Conservation (phyloP, 306 rosid species). For the Fragaria vesca region DNA sequence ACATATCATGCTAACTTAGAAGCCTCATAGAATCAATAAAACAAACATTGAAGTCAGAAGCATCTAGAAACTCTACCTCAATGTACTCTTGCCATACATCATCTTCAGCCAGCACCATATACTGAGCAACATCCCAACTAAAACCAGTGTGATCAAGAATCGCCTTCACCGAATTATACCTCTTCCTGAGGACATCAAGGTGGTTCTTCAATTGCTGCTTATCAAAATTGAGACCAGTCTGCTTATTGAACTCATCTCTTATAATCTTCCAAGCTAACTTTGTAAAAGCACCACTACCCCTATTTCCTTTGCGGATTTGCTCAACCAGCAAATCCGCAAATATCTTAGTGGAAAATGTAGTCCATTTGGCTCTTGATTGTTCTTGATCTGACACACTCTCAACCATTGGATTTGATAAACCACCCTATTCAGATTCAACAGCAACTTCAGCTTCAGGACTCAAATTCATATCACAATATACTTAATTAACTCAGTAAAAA, state of each 20-base stretch:
- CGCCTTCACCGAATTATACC: not conserved
- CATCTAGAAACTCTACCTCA: not conserved
- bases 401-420: not conserved
- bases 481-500: not conserved
- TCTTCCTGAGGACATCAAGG: constrained; percentile 13
- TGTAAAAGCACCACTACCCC: not conserved
- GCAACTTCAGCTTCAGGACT: not conserved
- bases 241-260: not conserved
- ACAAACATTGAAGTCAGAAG: not conserved
- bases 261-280: constrained; percentile 13
- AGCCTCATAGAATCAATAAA: not conserved
- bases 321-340: constrained; percentile 15
- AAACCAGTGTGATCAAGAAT: not conserved
- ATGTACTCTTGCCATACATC: constrained; percentile 10
- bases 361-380: constrained; percentile 12
- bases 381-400: constrained; percentile 4
- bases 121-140: constrained; percentile 7
- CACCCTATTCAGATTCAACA: not conserved
- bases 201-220: constrained; percentile 18
- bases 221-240: constrained; percentile 8
- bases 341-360: constrained; percentile 6
- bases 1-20: not conserved
- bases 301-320: constrained; percentile 8
- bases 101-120: constrained; percentile 7
- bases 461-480: not conserved